Evolutionary conservation across 371 early-diverging fungal species (phyloP).

Genomic region (Syncephalastrum sp.): DNA sequence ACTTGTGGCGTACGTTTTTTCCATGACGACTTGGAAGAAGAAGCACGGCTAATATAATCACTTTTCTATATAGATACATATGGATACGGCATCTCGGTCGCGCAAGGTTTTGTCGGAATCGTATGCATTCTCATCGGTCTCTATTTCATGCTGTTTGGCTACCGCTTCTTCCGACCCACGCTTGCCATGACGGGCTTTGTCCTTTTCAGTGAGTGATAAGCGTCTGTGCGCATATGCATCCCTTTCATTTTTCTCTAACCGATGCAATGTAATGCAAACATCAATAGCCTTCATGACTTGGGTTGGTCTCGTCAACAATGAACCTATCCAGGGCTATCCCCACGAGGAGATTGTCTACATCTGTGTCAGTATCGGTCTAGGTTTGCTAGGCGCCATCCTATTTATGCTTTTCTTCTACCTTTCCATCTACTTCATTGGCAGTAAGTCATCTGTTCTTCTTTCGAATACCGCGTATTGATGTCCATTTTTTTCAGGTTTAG

Average conservation of each 20-base stretch:
- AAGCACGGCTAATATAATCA: background rate
- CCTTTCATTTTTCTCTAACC: background rate
- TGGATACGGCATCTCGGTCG: constrained; percentile 39
- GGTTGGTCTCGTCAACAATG: constrained; percentile 49
- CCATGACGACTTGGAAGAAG: background rate
- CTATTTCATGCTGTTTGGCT: constrained; percentile 40
- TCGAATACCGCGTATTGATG: background rate
- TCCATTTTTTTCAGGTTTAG: constrained; percentile 14
- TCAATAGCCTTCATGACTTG: constrained; percentile 44
- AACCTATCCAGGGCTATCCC: constrained; percentile 42
- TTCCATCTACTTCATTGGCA: constrained; percentile 40
- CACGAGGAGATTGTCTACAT: constrained; percentile 40
- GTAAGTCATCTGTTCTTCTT: constrained; percentile 14
- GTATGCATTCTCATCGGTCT: constrained; percentile 39
- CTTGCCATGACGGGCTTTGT: constrained; percentile 46
- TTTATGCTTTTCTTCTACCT: constrained; percentile 37
- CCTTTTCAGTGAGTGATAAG: constrained; percentile 40
- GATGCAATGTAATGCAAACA: background rate
- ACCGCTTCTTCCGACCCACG: constrained; percentile 43
- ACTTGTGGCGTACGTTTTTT: constrained; percentile 38
- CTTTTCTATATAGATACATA: constrained; percentile 32
- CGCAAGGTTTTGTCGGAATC: constrained; percentile 42
- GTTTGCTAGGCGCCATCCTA: constrained; percentile 33
- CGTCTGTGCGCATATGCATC: background rate
- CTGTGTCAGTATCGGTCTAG: constrained; percentile 44